Evolutionary conservation across 2,329 filamentous ascomycete species (phyloP).

Genomic region (Calonectria naviculata): DNA sequence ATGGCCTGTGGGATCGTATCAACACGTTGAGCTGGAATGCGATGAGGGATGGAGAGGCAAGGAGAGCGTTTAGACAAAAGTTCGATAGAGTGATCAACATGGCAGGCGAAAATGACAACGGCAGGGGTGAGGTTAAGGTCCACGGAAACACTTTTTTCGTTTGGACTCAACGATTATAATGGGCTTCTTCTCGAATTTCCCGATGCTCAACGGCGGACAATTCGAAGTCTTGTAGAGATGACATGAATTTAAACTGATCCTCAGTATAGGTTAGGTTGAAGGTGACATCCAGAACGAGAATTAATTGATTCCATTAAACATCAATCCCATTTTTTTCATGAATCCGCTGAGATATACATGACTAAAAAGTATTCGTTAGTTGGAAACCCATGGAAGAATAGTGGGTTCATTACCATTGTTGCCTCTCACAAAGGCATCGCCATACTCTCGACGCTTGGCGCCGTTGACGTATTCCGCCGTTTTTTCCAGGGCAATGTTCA

Average conservation of each 20-base stretch:
- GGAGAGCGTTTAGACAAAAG: slow-evolving; percentile 57
- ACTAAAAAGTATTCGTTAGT: slow-evolving; percentile 54
- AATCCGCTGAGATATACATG: slow-evolving; percentile 78
- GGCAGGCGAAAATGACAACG: slow-evolving; percentile 67
- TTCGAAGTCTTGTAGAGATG: background rate
- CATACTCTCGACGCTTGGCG: slow-evolving; percentile 83
- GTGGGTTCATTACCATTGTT: slow-evolving; percentile 81
- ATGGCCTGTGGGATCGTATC: slow-evolving; percentile 72
- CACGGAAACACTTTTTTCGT: slow-evolving; percentile 73
- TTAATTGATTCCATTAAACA: slow-evolving; percentile 33
- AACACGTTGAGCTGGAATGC: slow-evolving; percentile 76
- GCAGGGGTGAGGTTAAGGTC: slow-evolving; percentile 69
- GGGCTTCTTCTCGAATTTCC: too few species aligned
- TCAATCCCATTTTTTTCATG: slow-evolving; percentile 42
- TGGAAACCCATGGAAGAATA: background rate
- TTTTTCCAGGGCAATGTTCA: slow-evolving; percentile 99
- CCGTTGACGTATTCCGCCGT: slow-evolving; percentile 93
- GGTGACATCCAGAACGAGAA: background rate
- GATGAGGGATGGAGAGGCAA: slow-evolving; percentile 63
- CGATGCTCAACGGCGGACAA: background rate
- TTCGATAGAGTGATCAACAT: slow-evolving; percentile 66
- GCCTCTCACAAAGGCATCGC: slow-evolving; percentile 94
- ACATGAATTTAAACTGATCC: background rate
- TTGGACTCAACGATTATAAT: slow-evolving; percentile 66
- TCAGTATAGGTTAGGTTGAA: background rate